Conservation (phyloP, 169 alveolate species). For the Theileria annulata region DNA sequence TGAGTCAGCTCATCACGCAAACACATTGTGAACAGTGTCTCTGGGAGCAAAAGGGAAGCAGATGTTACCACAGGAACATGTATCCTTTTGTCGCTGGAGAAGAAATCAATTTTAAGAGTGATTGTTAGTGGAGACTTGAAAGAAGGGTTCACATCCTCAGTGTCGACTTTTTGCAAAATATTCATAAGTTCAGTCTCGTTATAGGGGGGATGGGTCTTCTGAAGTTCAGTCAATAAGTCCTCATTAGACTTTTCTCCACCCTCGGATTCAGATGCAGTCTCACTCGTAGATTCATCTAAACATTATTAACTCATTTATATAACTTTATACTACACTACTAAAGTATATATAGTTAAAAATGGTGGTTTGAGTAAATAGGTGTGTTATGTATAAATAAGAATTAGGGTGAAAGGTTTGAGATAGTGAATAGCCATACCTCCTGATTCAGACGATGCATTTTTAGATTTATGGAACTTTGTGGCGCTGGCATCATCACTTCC, state of each 20-base stretch:
- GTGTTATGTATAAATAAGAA: no score
- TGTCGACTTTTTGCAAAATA: constrained; percentile 24
- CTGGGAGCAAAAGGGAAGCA: constrained; percentile 22
- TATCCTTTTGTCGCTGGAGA: neutral
- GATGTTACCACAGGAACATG: constrained; percentile 11
- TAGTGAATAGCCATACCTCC: neutral
- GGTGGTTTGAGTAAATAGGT: neutral
- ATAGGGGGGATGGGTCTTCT: constrained; percentile 4
- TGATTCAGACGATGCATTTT: neutral
- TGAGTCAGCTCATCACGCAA: constrained; percentile 7
- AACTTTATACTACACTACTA: neutral
- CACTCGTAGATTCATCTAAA: neutral
- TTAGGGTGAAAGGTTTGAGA: neutral
- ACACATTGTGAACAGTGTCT: constrained; percentile 20
- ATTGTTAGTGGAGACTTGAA: constrained; percentile 9
- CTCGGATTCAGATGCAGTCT: constrained; percentile 1
- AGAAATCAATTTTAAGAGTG: constrained; percentile 22
- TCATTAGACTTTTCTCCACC: constrained; percentile 17
- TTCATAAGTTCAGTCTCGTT: constrained; percentile 51
- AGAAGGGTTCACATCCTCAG: constrained; percentile 10
- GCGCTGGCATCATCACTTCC: neutral
- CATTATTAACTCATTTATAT: constrained; percentile 1
- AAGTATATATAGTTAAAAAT: neutral
- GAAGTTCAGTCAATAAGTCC: neutral
- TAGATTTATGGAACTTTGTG: neutral